Percentiles rank a stretch among this genome's conserved stretches.
phyloP scores from a whole-genome alignment of 176 grass and related monocot genomes.

The sorghum (Sorghum bicolor) region DNA sequence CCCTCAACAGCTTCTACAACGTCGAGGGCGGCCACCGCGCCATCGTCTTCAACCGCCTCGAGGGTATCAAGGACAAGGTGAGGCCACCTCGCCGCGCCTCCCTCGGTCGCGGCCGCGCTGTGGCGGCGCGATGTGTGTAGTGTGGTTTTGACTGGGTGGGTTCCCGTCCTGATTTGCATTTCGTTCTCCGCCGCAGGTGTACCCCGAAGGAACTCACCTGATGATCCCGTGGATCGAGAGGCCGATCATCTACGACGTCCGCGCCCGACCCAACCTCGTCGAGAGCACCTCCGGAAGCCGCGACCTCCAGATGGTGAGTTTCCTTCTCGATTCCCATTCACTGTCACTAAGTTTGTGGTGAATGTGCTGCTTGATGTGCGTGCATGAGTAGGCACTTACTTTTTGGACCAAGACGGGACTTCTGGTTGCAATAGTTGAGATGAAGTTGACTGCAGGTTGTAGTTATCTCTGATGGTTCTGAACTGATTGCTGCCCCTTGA shows the following conservation, averaged over 20 bases:
- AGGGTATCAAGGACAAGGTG: conserved; percentile 84
- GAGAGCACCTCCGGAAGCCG: conserved; percentile 85
- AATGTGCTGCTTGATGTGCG: not conserved
- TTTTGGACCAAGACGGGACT: not conserved
- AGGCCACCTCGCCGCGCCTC: not conserved
- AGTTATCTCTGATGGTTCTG: not conserved
- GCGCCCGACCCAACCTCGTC: conserved; percentile 76
- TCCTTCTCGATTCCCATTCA: not conserved
- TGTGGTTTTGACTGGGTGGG: not conserved
- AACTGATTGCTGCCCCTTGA: not conserved
- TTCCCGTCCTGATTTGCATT: not conserved
- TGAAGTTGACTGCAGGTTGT: not conserved
- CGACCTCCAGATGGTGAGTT: conserved; percentile 81
- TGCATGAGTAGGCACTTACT: not conserved
- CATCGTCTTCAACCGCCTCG: conserved; percentile 85
- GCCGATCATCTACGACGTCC: conserved; percentile 90
- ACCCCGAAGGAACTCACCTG: conserved; percentile 88
- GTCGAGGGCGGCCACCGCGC: conserved; percentile 86
- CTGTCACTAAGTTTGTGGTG: not conserved
- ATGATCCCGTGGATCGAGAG: conserved; percentile 84
- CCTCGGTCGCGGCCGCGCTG: not conserved
- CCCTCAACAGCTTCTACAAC: conserved; percentile 67
- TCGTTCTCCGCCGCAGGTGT: conserved; percentile 44
- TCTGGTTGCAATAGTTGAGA: not conserved
- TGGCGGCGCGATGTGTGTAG: not conserved